A percentile compares a stretch with the other conserved stretches of the same genome.
These are phyloP conservation scores for Aspergillus heteromorphus DNA, from an alignment of 495 filamentous ascomycete species.

Conservation along the genomic window DNA sequence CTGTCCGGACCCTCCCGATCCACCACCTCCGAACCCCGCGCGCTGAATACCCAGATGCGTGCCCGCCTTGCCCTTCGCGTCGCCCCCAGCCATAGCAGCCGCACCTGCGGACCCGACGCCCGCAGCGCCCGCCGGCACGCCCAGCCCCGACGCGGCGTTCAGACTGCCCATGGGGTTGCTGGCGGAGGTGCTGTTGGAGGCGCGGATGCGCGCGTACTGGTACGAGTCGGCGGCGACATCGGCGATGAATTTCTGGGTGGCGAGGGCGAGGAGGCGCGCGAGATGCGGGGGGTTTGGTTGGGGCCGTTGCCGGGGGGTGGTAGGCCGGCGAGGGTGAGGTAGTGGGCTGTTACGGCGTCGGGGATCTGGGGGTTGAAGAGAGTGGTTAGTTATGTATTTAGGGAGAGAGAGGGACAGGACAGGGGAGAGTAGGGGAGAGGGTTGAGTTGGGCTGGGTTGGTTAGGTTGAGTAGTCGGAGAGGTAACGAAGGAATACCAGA, in stretches of 20 bases:
- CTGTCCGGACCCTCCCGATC: slow-evolving; percentile 76
- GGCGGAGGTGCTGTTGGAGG: slow-evolving; percentile 75
- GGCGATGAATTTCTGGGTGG: slow-evolving; percentile 96
- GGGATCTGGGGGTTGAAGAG: slow-evolving; percentile 79
- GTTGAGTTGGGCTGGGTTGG: too few species aligned
- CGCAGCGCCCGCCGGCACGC: slow-evolving; percentile 52
- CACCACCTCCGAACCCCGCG: slow-evolving; percentile 88
- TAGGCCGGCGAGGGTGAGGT: slow-evolving; percentile 90
- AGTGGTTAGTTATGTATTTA: slow-evolving; percentile 15
- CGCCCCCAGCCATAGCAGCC: slow-evolving; percentile 42
- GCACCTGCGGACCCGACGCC: slow-evolving; percentile 46
- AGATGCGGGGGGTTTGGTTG: slow-evolving; percentile 82
- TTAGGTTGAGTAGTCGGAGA: too few species aligned
- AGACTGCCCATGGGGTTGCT: slow-evolving; percentile 85
- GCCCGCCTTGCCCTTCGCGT: slow-evolving; percentile 60
- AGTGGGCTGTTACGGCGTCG: slow-evolving; percentile 95
- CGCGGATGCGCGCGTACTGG: slow-evolving; percentile 91
- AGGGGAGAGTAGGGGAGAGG: not conserved
- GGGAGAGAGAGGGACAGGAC: not conserved
- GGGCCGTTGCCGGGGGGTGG: slow-evolving; percentile 77
- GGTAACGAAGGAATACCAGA: too few species aligned
- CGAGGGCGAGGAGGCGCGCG: slow-evolving; percentile 87
- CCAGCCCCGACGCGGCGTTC: slow-evolving; percentile 70
- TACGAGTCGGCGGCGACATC: slow-evolving; percentile 97
- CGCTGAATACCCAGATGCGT: slow-evolving; percentile 80